Conservation (phyloP, 805 yeast genomes). For the Candida xiaguanensis region DNA sequence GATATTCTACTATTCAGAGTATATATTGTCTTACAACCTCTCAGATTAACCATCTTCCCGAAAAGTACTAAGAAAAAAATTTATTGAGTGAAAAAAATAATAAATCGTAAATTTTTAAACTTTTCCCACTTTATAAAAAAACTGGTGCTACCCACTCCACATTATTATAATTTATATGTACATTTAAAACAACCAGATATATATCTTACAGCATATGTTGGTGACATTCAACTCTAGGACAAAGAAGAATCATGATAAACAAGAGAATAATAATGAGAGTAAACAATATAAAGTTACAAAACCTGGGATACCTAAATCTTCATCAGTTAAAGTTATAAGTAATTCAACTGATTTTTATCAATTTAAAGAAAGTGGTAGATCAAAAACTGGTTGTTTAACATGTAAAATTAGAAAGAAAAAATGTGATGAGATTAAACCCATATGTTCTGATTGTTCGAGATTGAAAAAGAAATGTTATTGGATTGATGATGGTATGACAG, state of each 20-base stretch:
- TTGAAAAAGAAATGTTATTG: constrained; percentile 47
- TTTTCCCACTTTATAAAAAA: no score
- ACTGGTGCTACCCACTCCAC: background rate
- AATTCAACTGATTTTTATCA: constrained; percentile 14
- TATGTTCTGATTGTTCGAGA: constrained; percentile 48
- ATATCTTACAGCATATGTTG: no score
- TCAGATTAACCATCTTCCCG: no score
- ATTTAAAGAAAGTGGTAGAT: constrained; percentile 27
- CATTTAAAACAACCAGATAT: no score
- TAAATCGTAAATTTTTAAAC: no score
- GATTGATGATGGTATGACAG: constrained; percentile 42
- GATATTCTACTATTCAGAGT: no score
- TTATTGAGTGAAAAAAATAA: no score
- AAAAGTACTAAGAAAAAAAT: no score
- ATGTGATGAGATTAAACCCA: constrained; percentile 49
- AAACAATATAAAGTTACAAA: background rate
- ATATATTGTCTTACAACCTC: no score
- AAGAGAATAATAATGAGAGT: no score
- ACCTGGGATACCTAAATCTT: background rate
- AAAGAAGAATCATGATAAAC: background rate
- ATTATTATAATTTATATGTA: no score
- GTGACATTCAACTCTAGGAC: constrained; percentile 14
- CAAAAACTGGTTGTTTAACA: constrained; percentile 63
- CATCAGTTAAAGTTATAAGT: constrained; percentile 13
- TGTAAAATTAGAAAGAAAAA: constrained; percentile 64